Percentiles rank a stretch among this genome's conserved stretches.
Evolutionary conservation across 805 yeast species (phyloP).

Genomic region (Zygosaccharomyces kombuchaensis): DNA sequence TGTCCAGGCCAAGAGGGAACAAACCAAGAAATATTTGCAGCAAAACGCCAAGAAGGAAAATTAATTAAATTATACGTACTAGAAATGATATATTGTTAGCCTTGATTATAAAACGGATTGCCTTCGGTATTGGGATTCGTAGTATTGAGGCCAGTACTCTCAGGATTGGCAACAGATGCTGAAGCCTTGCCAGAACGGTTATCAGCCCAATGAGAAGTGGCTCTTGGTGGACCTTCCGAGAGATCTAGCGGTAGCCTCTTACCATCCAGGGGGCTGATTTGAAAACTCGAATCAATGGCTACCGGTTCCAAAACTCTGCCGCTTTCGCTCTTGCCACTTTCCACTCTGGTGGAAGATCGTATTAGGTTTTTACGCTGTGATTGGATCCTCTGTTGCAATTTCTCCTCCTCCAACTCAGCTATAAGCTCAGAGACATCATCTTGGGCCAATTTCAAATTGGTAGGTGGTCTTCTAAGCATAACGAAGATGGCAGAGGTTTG

Average conservation of each 20-base stretch:
- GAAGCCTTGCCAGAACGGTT: conserved; percentile 2
- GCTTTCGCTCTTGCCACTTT: conserved; percentile 5
- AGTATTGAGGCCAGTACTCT: conserved; percentile 1
- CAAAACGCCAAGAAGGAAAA: conserved; percentile 14
- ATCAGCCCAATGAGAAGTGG: conserved; percentile 12
- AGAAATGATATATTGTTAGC: conserved; percentile 1
- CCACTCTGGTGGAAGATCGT: conserved; percentile 16
- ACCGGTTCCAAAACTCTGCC: conserved; percentile 8
- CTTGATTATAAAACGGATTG: conserved; percentile 13
- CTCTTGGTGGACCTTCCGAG: conserved; percentile 14
- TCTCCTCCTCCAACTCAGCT: conserved; percentile 27
- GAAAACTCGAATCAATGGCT: conserved; percentile 9
- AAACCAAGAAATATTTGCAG: conserved; percentile 18
- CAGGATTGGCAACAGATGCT: background rate
- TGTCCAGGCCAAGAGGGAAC: conserved; percentile 24
- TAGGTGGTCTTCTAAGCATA: conserved; percentile 72
- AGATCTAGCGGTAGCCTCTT: conserved; percentile 12
- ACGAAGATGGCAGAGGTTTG: background rate
- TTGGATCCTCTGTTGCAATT: conserved; percentile 22
- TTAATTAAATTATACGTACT: conserved; percentile 6
- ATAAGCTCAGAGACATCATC: conserved; percentile 49
- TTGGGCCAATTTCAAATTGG: conserved; percentile 59
- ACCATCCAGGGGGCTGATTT: conserved; percentile 17
- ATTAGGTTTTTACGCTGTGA: conserved; percentile 23
- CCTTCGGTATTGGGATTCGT: conserved; percentile 9